Evolutionary conservation across 176 grass and related monocot species (phyloP), one percentile per base, ranked within the genome.

Genomic region (Phoenix roebelenii): DNA sequence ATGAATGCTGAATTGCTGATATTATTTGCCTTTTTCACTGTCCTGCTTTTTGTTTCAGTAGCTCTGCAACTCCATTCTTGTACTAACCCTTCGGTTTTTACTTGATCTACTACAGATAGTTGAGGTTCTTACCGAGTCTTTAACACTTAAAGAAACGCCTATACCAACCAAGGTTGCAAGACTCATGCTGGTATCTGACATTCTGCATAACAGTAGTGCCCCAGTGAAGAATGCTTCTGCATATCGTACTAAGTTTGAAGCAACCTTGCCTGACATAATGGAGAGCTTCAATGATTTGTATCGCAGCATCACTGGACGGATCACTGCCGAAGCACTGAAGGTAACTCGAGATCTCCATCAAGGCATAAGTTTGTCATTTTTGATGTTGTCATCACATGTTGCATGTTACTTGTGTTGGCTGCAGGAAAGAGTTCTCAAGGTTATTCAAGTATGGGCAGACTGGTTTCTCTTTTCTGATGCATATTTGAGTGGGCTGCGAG

Each of bases 401-500:
- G 35, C 35, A 44, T 44, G 12, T 44, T 44, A 2, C 35, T 44
- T 44, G 35, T 74, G 61, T 66, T 22, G 66, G 18, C 67, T 75
- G 29, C 57, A 98, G 88, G 94, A 93, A 74, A 78, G 94, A 73
- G 94, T 98, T 72, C 55, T 85, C 71, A 98, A 98, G 74, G 94
- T 98, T 73, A 67, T 98, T 73, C 94, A 93, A 84, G 94, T 98
- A 71, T 98, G 94, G 94, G 88, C 73, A 57, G 94, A 98, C 64
- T 98, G 94, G 94, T 98, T 98, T 67, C 76, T 98, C 57, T 98
- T 98, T 80, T 98, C 94, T 16, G 94, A 98, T 80, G 85, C 84
- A 76, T 98, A 85, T 72, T 67, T 98, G 63, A 89, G 88, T 73
- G 94, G 94, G 17, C 26, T 98, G 58, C 78, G 88, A 59, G 82